Base-by-base conservation (phyloP, 352 stramenopile genomes). In the Sclerospora graminicola region DNA sequence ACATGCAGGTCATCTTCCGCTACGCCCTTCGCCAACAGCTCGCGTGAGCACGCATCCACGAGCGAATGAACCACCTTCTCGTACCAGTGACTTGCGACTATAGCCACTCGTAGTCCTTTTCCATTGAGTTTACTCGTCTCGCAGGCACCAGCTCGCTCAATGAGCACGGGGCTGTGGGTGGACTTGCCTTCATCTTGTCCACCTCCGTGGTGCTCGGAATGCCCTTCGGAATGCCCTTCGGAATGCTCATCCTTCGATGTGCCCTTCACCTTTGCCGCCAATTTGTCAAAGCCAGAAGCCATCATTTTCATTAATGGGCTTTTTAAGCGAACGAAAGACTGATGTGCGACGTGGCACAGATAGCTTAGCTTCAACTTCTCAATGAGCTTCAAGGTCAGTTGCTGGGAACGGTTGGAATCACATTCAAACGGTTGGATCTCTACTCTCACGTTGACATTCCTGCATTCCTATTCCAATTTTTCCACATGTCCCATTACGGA, bases 61-160 rank as follows among this genome's bases (percentile, higher is more conserved):
- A 87, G 66, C 15, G 67, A 65, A 14, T 64, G 35, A 6, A 84
- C 49, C 18, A 77, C 63, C 16, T 72, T 63, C 27, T 59, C 58
- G 46, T 80, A 82, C 75, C 75, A 87, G 18, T 66, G 67, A 16
- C 69, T 63, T n/a, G 65, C 72, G 33, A 87, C 59, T 30, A 87
- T 77, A 28, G 51, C 58, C 16, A 87, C 63, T 24, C 41, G 58
- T 16, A 87, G 32, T 0, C 57, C 69, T 23, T 48, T 66, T 15
- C 55, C 59, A 11, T 63, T 47, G 9, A 69, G 28, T 13, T 51
- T 60, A 9, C 34, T 55, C 15, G 57, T 63, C 4, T 57, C 21
- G 13, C 55, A 56, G 8, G 53, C 30, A 9, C 63, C 61, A 33
- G 63, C 48, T 8, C 65, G 44, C 19, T 66, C 63, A 24, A 70